Base-by-base conservation (phyloP, 2,329 filamentous ascomycete species). In the Monilinia fructigena region DNA sequence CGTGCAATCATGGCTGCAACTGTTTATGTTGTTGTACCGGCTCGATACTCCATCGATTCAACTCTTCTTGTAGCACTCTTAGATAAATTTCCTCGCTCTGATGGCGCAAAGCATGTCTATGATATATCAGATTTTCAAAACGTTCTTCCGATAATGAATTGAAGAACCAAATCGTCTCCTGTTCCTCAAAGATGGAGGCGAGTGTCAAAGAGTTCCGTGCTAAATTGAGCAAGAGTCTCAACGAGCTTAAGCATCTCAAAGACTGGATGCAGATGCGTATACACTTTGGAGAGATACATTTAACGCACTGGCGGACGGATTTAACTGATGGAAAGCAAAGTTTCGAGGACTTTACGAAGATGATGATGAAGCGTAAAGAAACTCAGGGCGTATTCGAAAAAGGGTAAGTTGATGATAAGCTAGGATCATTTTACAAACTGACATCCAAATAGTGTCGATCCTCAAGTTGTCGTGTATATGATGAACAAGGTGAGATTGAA, bases 201-300 rank as follows among this genome's bases (percentile, higher is more conserved):
- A 68, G 48, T 42, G 58, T 59, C 23, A 60, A 55, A 20, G 28
- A 59, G 42, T 65, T 38, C 4, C 65, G 66, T 20, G 73, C 72
- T 42, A 60, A 66, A 47, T 71, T 50, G 26, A 70, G 12, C 47
- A 45, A 47, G n/a, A 66, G 68, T 55, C 48, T 75, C 1, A 68
- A 63, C 38, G 59, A 55, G 5, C 68, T 76, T 11, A 70, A 70
- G 40, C 67, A 69, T 18, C 38, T 74, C 4, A 73, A 71, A 42
- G 68, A 66, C 35, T 70, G 71, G 69, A 75, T 76, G 74, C 68
- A 70, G 45, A 75, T 77, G 73, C 70, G 75, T 26, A 68, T 76
- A 10, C 69, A 74, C 42, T 76, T 76, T 64, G 75, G 75, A 20
- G 69, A 73, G 52, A 45, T 74, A 11, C 62, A 69, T 40, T 61